These are phyloP conservation scores for Cyclotella atomus DNA, from an alignment of 108 stramenopile genomes.

Conservation along the genomic window DNA sequence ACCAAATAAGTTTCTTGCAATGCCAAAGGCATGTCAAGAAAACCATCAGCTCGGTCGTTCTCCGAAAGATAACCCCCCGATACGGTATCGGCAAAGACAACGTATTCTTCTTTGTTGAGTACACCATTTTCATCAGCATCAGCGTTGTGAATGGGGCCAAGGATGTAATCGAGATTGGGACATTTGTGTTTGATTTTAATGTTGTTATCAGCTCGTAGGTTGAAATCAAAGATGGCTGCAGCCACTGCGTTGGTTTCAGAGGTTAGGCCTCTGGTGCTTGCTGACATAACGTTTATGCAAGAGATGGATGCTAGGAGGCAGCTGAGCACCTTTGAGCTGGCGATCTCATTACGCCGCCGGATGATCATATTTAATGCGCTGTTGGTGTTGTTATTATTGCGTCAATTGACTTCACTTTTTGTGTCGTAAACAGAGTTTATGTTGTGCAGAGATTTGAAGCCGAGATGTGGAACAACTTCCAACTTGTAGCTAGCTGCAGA, in stretches of 20 bases:
- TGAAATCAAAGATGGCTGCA: background rate
- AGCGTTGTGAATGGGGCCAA: conserved; percentile 15
- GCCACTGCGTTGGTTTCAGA: background rate
- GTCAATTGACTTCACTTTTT: no score
- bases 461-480: no score
- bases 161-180: conserved; percentile 25
- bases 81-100: conserved; percentile 21
- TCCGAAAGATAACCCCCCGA: conserved; percentile 36
- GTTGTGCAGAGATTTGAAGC: no score
- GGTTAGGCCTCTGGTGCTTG: background rate
- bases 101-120: conserved; percentile 36
- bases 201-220: background rate
- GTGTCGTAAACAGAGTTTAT: no score
- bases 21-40: conserved; percentile 28
- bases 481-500: no score
- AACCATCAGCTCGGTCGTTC: conserved; percentile 5
- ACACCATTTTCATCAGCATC: conserved; percentile 39
- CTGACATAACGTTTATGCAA: no score
- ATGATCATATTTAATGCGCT: no score
- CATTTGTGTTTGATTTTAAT: conserved; percentile 21
- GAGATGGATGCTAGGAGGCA: background rate
- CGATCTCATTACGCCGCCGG: no score
- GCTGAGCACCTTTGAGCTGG: no score
- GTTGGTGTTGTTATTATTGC: no score
- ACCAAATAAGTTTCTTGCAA: conserved; percentile 35